Percentiles rank a stretch among this genome's conserved stretches.
Evolutionary conservation across 345 rosid genomes (phyloP).

Genomic region (Corymbia maculata): DNA sequence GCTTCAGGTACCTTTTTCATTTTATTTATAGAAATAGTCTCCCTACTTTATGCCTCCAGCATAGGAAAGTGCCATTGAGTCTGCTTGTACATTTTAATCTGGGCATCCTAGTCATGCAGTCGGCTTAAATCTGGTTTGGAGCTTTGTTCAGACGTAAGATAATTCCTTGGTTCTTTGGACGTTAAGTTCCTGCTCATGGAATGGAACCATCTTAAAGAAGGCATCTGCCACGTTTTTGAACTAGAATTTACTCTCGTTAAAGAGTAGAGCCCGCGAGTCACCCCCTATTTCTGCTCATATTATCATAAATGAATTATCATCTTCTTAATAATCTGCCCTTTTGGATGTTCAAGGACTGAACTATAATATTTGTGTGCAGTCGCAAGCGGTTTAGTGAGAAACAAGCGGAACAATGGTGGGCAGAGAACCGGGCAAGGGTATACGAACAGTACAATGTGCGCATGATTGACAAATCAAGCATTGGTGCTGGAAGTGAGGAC

Average conservation of each 20-base stretch:
- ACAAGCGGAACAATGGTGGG: conserved; percentile 99
- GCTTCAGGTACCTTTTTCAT: conserved; percentile 67
- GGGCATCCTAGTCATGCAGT: neutral
- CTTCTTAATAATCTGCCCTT: neutral
- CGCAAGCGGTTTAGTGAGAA: conserved; percentile 91
- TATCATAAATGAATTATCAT: neutral
- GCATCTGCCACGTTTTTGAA: neutral
- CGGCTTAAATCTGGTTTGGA: neutral
- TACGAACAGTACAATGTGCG: conserved; percentile 88
- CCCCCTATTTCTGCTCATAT: neutral
- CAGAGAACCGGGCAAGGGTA: conserved; percentile 82
- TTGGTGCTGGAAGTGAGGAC: conserved; percentile 74
- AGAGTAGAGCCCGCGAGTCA: neutral
- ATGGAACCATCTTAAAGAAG: neutral
- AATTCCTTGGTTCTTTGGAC: neutral
- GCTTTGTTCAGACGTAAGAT: neutral
- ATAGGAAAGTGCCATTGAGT: neutral
- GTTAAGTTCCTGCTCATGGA: neutral
- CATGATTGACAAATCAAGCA: conserved; percentile 64
- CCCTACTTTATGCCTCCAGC: neutral
- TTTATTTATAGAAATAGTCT: neutral
- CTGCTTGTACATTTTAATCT: neutral
- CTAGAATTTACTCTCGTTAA: neutral
- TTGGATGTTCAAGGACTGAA: neutral
- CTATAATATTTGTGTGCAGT: conserved; percentile 34